A percentile compares a stretch with the other conserved stretches of the same genome.
Conservation (phyloP, 495 filamentous ascomycete species). For the Xylaria acuta region DNA sequence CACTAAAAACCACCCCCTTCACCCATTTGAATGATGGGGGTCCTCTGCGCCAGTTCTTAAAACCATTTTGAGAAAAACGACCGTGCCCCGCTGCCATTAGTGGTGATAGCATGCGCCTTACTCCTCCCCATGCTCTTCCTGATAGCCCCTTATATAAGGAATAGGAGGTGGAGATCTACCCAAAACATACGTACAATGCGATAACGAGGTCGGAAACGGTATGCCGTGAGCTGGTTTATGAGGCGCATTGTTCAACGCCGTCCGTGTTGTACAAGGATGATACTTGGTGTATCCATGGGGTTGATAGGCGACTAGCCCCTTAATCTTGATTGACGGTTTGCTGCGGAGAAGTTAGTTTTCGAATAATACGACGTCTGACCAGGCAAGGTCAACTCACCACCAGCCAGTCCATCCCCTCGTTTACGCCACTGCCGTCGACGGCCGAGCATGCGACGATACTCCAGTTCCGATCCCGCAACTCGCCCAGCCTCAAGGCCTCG, state of each 20-base stretch:
- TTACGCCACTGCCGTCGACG: slow-evolving; percentile 91
- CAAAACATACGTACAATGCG: slow-evolving; percentile 23
- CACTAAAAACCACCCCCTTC: background rate
- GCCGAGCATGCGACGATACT: slow-evolving; percentile 97
- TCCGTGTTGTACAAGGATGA: slow-evolving; percentile 33
- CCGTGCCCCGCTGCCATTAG: slow-evolving; percentile 14
- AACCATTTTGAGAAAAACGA: slow-evolving; percentile 16
- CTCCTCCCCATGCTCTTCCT: slow-evolving; percentile 14
- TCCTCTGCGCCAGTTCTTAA: slow-evolving; percentile 10
- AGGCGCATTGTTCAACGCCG: slow-evolving; percentile 8
- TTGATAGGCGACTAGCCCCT: background rate
- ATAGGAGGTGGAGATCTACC: slow-evolving; percentile 18
- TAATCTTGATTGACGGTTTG: slow-evolving; percentile 59
- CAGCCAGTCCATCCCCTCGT: slow-evolving; percentile 98
- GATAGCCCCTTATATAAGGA: background rate
- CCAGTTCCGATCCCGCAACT: slow-evolving; percentile 96
- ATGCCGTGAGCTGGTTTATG: slow-evolving; percentile 15
- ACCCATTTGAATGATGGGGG: too few relatives aligned
- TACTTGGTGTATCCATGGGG: slow-evolving; percentile 15
- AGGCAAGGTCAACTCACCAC: slow-evolving; percentile 70
- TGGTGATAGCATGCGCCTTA: slow-evolving; percentile 25
- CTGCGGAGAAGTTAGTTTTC: slow-evolving; percentile 35
- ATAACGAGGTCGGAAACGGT: slow-evolving; percentile 12
- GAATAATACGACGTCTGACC: background rate
- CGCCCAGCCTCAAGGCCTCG: slow-evolving; percentile 86